Conservation (phyloP, 2,329 filamentous ascomycete genomes). For the Hymenoscyphus scutula region DNA sequence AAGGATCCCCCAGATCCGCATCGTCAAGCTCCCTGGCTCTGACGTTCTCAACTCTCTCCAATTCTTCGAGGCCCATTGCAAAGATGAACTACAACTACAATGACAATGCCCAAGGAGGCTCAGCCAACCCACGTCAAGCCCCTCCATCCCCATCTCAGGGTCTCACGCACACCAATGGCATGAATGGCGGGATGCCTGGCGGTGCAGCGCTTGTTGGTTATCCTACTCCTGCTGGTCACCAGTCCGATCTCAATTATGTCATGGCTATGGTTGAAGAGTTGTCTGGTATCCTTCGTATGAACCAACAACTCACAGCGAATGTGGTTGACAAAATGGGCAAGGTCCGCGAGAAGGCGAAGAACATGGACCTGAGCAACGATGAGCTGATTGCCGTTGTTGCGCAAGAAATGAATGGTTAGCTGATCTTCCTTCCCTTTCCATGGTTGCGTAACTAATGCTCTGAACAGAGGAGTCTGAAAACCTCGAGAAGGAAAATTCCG, state of each 20-base stretch:
- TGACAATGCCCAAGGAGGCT: constrained; percentile 24
- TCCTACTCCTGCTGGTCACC: constrained; percentile 65
- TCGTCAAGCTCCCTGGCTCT: neutral
- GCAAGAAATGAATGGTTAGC: constrained; percentile 55
- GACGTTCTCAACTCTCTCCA: constrained; percentile 3
- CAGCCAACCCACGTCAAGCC: constrained; percentile 30
- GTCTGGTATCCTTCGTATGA: constrained; percentile 37
- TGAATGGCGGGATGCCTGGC: constrained; percentile 34
- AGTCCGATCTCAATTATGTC: constrained; percentile 66
- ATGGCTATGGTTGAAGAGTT: constrained; percentile 67
- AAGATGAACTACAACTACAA: constrained; percentile 14
- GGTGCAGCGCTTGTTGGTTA: constrained; percentile 28
- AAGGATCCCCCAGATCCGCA: neutral
- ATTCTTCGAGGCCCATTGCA: neutral
- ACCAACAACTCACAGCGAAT: constrained; percentile 61
- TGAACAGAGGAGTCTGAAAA: constrained; percentile 54
- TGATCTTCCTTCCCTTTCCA: neutral
- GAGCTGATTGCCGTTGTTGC: constrained; percentile 55
- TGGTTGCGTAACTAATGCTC: constrained; percentile 15
- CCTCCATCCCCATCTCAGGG: constrained; percentile 35
- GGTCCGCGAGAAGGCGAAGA: constrained; percentile 56
- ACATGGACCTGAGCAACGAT: constrained; percentile 54
- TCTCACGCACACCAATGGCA: constrained; percentile 34
- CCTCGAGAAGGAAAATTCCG: constrained; percentile 59
- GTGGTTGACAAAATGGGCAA: constrained; percentile 62